Conservation (phyloP, 768 basidiomycete genomes). For the Tylopilus sp. region DNA sequence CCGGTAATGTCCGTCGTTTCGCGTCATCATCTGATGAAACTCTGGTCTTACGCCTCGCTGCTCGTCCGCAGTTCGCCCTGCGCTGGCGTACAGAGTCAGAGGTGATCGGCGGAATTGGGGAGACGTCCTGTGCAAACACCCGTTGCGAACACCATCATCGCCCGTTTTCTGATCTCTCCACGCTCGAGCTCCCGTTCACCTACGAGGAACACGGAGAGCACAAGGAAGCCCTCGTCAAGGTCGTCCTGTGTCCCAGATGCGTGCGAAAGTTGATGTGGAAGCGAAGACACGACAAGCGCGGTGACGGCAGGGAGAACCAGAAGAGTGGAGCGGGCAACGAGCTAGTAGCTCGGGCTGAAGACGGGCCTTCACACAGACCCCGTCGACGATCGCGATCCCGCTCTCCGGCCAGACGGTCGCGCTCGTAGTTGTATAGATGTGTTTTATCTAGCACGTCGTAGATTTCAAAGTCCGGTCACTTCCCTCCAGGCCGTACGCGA, state of each 20-base stretch:
- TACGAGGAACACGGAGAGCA: constrained; percentile 75
- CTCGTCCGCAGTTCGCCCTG: constrained; percentile 65
- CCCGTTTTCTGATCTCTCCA: constrained; percentile 45
- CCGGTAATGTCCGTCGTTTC: constrained; percentile 63
- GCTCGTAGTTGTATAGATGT: too few relatives aligned
- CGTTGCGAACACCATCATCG: constrained; percentile 75
- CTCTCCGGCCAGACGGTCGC: constrained; percentile 28
- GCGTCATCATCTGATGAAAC: background rate
- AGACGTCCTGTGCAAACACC: constrained; percentile 85
- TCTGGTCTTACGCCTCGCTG: too few relatives aligned
- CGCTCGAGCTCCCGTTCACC: constrained; percentile 86
- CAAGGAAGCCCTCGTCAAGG: constrained; percentile 86
- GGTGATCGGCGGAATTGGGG: constrained; percentile 81
- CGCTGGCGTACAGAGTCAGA: constrained; percentile 94
- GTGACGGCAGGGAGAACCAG: constrained; percentile 6
- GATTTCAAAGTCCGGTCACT: constrained; percentile 24
- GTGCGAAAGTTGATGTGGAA: constrained; percentile 87
- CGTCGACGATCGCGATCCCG: constrained; percentile 27
- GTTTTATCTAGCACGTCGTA: background rate
- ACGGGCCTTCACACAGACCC: background rate
- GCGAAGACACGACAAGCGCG: constrained; percentile 62
- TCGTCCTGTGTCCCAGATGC: constrained; percentile 80
- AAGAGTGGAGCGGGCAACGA: background rate
- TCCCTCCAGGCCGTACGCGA: background rate
- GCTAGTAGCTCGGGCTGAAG: background rate